These are phyloP conservation scores for Tripterygium wilfordii DNA, from an alignment of 177 flowering plant genomes.

Conservation along the genomic window DNA sequence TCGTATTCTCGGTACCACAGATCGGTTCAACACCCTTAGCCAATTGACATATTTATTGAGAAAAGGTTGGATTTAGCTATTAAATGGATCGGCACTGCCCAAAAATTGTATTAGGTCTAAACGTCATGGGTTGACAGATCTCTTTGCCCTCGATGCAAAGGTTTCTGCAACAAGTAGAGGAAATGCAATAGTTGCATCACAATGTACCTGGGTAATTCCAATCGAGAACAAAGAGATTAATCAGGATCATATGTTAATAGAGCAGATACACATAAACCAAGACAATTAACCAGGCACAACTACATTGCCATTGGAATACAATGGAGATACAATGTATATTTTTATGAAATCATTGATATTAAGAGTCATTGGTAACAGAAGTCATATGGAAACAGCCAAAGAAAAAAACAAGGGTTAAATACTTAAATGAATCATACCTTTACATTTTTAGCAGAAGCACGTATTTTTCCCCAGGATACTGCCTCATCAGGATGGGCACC, in stretches of 20 bases:
- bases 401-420: background rate
- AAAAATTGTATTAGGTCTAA: no score
- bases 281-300: background rate
- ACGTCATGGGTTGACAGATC: no score
- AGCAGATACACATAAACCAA: no score
- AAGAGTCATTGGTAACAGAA: background rate
- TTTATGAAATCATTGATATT: background rate
- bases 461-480: constrained; percentile 94
- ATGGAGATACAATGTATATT: background rate
- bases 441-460: constrained; percentile 79
- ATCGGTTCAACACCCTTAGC: no score
- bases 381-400: background rate
- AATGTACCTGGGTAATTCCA: constrained; percentile 76
- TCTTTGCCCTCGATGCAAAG: constrained; percentile 47
- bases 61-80: no score
- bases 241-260: constrained; percentile 1
- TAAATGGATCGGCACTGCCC: no score
- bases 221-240: constrained; percentile 1
- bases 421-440: constrained; percentile 49
- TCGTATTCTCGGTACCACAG: no score
- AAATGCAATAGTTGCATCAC: constrained; percentile 96
- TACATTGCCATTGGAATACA: background rate
- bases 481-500: constrained; percentile 99
- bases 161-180: constrained; percentile 88
- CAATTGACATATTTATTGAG: no score